Evolutionary conservation across 768 basidiomycete genomes (phyloP).

Genomic region (Tricholoma matsutake): DNA sequence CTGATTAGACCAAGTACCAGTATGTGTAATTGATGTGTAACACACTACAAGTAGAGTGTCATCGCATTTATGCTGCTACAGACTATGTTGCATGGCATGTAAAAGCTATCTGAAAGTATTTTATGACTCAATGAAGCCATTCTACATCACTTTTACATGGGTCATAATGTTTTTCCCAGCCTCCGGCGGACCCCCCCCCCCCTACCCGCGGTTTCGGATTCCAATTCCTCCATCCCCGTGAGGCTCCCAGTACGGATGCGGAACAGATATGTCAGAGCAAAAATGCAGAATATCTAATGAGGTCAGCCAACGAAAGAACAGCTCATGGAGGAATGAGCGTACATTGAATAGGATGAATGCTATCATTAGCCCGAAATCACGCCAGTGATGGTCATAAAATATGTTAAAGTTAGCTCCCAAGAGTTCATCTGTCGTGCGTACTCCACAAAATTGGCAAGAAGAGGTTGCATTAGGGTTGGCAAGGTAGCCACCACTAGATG

Average conservation of each 20-base stretch:
- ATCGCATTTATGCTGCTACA: too few species aligned
- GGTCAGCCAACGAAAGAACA: slow-evolving; percentile 43
- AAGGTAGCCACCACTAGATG: slow-evolving; percentile 52
- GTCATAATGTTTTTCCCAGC: too few species aligned
- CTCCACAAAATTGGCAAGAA: slow-evolving; percentile 59
- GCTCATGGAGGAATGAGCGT: slow-evolving; percentile 43
- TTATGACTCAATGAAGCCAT: too few species aligned
- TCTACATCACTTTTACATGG: too few species aligned
- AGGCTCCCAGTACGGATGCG: slow-evolving; percentile 11
- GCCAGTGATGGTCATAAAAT: slow-evolving; percentile 50
- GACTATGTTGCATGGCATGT: too few species aligned
- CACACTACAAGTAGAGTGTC: too few species aligned
- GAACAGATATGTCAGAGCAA: slow-evolving; percentile 45
- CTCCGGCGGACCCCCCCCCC: too few species aligned
- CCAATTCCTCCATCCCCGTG: too few species aligned
- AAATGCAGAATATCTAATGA: slow-evolving; percentile 42
- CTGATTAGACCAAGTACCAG: too few species aligned
- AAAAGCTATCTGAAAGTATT: too few species aligned
- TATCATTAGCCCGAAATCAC: slow-evolving; percentile 51
- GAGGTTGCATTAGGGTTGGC: slow-evolving; percentile 48
- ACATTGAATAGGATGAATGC: slow-evolving; percentile 48
- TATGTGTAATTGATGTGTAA: too few species aligned
- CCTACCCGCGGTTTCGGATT: too few species aligned
- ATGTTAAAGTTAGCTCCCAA: slow-evolving; percentile 51
- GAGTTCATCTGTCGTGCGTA: slow-evolving; percentile 58